Conservation (phyloP, 2,329 filamentous ascomycete species). For the Apiospora pterosperma region DNA sequence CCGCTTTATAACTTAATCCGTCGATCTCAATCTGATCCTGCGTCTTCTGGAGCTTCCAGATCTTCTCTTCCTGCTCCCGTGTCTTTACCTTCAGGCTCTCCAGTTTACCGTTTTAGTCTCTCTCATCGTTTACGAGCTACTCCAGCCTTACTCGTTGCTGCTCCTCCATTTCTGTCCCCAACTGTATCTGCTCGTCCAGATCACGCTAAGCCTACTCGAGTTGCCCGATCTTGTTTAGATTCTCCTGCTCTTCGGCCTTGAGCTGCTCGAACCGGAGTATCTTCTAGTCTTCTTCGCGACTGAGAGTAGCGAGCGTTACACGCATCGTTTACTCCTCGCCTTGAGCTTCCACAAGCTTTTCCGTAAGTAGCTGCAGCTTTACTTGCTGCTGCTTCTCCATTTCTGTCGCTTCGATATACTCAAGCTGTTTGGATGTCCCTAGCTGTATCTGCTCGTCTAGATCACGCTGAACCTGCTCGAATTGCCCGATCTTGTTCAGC, state of each 20-base stretch:
- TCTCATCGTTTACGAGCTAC: background rate
- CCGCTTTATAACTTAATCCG: background rate
- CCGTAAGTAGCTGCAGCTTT: background rate
- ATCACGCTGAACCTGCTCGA: background rate
- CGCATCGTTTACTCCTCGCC: background rate
- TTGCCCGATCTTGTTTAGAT: background rate
- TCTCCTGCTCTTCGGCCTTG: background rate
- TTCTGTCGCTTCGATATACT: too few species aligned
- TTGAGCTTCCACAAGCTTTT: background rate
- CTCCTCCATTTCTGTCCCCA: background rate
- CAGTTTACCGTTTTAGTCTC: background rate
- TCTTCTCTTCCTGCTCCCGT: background rate
- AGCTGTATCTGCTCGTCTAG: background rate
- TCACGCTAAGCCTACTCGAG: background rate
- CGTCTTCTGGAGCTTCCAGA: background rate
- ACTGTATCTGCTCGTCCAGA: background rate
- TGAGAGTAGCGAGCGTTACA: background rate
- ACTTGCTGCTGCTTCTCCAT: background rate
- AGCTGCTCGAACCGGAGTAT: background rate
- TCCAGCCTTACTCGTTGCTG: background rate
- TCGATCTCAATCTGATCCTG: background rate
- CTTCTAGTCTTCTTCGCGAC: background rate
- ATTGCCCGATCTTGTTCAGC: background rate
- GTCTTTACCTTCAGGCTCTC: background rate
- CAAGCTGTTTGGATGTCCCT: too few species aligned